A percentile compares a stretch with the other conserved stretches of the same genome.
Conservation (phyloP, 352 stramenopile genomes). For the Globisporangium mamillatum region DNA sequence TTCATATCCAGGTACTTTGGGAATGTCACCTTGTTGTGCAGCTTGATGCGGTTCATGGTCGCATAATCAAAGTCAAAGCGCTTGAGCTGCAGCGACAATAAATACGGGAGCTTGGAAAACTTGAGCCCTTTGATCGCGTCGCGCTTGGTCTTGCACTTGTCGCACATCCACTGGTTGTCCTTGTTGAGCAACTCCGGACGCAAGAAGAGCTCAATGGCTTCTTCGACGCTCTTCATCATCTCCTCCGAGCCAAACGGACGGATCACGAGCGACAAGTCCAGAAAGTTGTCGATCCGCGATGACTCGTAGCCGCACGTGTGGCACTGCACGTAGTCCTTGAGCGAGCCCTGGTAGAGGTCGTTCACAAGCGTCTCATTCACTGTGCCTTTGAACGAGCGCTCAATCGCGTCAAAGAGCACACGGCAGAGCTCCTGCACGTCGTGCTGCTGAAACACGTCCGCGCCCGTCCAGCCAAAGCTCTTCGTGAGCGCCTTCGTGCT, state of each 20-base stretch:
- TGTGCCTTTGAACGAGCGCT: constrained; percentile 85
- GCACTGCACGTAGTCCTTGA: constrained; percentile 91
- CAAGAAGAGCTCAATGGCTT: constrained; percentile 87
- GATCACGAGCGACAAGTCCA: constrained; percentile 90
- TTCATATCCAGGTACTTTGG: constrained; percentile 91
- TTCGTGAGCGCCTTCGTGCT: constrained; percentile 86
- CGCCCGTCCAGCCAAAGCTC: constrained; percentile 90
- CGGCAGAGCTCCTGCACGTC: constrained; percentile 90
- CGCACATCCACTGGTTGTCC: constrained; percentile 90
- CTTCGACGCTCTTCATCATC: constrained; percentile 83
- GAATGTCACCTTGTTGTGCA: constrained; percentile 87
- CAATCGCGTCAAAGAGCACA: constrained; percentile 90
- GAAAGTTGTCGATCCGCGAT: constrained; percentile 82
- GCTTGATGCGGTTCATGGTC: constrained; percentile 86
- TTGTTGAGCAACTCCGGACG: constrained; percentile 84
- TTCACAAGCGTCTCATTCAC: constrained; percentile 87
- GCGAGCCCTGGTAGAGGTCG: constrained; percentile 74
- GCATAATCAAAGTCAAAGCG: constrained; percentile 91
- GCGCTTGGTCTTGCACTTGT: constrained; percentile 76
- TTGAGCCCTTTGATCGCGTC: constrained; percentile 91
- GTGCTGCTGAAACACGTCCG: constrained; percentile 89
- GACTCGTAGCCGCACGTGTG: constrained; percentile 82
- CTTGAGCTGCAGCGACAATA: constrained; percentile 90
- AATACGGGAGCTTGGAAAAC: constrained; percentile 84
- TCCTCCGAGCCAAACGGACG: constrained; percentile 81